These are phyloP conservation scores for Penicillium waksmanii DNA, from an alignment of 495 filamentous ascomycete genomes.

Conservation along the genomic window DNA sequence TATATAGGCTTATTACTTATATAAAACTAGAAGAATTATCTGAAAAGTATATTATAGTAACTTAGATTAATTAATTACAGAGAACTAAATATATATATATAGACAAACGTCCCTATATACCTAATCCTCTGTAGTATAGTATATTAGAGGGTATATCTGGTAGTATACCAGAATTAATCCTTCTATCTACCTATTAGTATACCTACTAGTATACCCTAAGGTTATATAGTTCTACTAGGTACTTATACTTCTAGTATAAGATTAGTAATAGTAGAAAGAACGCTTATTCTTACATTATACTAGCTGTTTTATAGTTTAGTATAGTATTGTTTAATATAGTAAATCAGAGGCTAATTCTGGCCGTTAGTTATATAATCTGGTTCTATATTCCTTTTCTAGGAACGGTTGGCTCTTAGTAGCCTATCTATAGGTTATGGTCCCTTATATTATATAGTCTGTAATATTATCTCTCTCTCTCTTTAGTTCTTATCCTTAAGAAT, in stretches of 20 bases:
- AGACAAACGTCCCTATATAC: background rate
- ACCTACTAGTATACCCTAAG: background rate
- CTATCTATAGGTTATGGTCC: background rate
- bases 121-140: background rate
- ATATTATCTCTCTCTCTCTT: background rate
- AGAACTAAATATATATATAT: slow-evolving; percentile 2
- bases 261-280: too few relatives aligned
- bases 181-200: background rate
- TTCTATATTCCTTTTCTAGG: too few relatives aligned
- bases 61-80: background rate
- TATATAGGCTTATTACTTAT: too few relatives aligned
- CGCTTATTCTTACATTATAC: background rate
- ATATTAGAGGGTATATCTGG: background rate
- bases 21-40: background rate
- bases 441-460: background rate
- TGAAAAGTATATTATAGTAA: background rate
- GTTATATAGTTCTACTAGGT: too few relatives aligned
- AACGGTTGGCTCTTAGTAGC: background rate
- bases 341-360: too few relatives aligned
- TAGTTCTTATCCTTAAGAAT: too few relatives aligned
- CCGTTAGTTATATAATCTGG: too few relatives aligned
- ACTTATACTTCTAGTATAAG: too few relatives aligned
- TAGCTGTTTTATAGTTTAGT: too few relatives aligned
- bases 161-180: background rate
- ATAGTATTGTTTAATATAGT: background rate